Percentiles rank a stretch among this genome's conserved stretches.
These are phyloP conservation scores for Fusarium concolor DNA, from an alignment of 2,329 filamentous ascomycete species.

Conservation along the genomic window DNA sequence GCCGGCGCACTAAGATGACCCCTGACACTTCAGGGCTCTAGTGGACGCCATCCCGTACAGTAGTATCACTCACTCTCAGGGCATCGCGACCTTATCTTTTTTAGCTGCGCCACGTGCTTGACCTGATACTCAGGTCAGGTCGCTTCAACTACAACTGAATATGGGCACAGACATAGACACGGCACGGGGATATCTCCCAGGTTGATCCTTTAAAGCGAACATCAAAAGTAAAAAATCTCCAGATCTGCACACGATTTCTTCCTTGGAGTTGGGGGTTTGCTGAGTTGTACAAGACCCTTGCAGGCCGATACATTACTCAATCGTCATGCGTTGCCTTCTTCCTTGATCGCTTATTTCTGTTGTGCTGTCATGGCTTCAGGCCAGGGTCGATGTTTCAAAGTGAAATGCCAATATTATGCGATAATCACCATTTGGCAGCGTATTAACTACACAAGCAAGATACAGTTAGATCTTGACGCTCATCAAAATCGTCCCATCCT, in stretches of 20 bases:
- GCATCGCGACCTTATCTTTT: conserved; percentile 16
- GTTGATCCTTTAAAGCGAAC: conserved; percentile 7
- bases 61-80: conserved; percentile 26
- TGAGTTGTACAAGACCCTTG: conserved; percentile 28
- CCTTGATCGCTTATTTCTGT: conserved; percentile 22
- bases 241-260: conserved; percentile 15
- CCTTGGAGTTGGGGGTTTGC: not conserved
- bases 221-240: not conserved
- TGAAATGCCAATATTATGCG: conserved; percentile 33
- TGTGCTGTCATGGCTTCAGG: conserved; percentile 37
- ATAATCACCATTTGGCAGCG: not conserved
- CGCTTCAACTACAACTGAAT: too few species aligned
- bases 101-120: conserved; percentile 24
- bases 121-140: conserved; percentile 25
- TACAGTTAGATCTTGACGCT: conserved; percentile 15
- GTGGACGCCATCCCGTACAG: conserved; percentile 3
- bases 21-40: conserved; percentile 31
- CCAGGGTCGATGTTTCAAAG: conserved; percentile 38
- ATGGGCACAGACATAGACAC: not conserved
- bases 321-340: conserved; percentile 24
- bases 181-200: not conserved
- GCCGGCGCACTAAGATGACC: conserved; percentile 14
- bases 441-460: conserved; percentile 1
- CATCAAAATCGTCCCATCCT: conserved; percentile 32
- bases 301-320: conserved; percentile 28